Conservation (phyloP, 1,139 yeast species). For the Kluyveromyces sp. region DNA sequence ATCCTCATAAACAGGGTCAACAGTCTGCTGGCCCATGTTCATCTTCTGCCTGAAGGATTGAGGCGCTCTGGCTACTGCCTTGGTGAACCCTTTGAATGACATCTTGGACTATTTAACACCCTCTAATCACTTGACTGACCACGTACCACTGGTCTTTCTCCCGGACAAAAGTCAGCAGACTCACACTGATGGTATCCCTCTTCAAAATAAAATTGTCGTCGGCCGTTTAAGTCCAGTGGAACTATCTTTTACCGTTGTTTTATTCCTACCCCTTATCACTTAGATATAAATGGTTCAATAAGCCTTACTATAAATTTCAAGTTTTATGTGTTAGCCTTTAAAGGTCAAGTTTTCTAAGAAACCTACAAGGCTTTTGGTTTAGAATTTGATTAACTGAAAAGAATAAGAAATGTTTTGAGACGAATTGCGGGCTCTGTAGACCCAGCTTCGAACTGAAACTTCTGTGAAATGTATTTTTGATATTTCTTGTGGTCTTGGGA, state of each 20-base stretch:
- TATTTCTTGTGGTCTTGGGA: not conserved
- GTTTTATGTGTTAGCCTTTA: not conserved
- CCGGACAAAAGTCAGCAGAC: not conserved
- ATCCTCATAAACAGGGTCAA: constrained; percentile 84
- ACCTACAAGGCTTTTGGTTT: not conserved
- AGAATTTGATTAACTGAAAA: not conserved
- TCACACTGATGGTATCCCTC: not conserved
- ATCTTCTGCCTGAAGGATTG: constrained; percentile 70
- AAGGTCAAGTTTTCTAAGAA: not conserved
- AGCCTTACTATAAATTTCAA: not conserved
- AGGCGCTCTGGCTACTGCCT: constrained; percentile 80
- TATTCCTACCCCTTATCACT: not conserved
- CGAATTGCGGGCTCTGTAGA: not conserved
- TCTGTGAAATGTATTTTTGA: not conserved
- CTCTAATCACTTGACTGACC: too few species aligned
- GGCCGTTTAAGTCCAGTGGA: not conserved
- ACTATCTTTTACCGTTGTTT: not conserved
- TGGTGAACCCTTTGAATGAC: constrained; percentile 93
- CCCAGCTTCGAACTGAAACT: not conserved
- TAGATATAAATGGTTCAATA: not conserved
- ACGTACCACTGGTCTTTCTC: too few species aligned
- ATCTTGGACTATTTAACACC: constrained; percentile 33
- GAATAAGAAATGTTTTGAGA: not conserved
- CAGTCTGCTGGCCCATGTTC: constrained; percentile 79
- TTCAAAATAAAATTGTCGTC: not conserved